These are phyloP conservation scores for Gossypium schwendimanii DNA, from an alignment of 441 rosid species.

Conservation along the genomic window DNA sequence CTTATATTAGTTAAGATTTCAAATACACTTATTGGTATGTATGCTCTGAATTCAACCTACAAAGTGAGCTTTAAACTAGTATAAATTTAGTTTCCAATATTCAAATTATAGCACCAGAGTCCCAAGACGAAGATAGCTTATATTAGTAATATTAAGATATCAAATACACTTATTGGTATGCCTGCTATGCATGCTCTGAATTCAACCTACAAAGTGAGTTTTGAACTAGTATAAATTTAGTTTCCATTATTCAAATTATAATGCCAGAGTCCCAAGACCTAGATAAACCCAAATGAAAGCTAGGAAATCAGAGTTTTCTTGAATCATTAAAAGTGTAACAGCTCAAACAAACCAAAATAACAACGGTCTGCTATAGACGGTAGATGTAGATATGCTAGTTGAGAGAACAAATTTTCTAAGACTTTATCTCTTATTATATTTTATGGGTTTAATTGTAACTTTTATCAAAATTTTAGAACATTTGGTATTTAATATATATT, in stretches of 20 bases:
- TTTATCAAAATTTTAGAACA: not conserved
- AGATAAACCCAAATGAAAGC: not conserved
- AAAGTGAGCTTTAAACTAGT: not conserved
- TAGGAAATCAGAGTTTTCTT: not conserved
- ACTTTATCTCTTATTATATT: not conserved
- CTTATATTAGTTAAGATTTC: not conserved
- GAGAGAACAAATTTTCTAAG: not conserved
- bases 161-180: not conserved
- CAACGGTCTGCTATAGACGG: not conserved
- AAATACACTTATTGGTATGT: not conserved
- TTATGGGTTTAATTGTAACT: not conserved
- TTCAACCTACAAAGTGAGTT: not conserved
- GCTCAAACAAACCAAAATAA: not conserved
- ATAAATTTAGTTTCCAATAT: not conserved
- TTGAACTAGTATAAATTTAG: not conserved
- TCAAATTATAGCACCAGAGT: not conserved
- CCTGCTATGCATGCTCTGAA: not conserved
- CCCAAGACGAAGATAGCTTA: not conserved
- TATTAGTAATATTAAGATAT: not conserved
- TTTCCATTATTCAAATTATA: not conserved
- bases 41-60: not conserved
- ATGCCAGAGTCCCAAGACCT: not conserved
- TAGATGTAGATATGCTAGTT: not conserved
- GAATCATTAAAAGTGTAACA: not conserved
- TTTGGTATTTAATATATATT: not conserved